Evolutionary conservation across 1,139 yeast species (phyloP).

Genomic region (Blastobotrys buckinghamii): DNA sequence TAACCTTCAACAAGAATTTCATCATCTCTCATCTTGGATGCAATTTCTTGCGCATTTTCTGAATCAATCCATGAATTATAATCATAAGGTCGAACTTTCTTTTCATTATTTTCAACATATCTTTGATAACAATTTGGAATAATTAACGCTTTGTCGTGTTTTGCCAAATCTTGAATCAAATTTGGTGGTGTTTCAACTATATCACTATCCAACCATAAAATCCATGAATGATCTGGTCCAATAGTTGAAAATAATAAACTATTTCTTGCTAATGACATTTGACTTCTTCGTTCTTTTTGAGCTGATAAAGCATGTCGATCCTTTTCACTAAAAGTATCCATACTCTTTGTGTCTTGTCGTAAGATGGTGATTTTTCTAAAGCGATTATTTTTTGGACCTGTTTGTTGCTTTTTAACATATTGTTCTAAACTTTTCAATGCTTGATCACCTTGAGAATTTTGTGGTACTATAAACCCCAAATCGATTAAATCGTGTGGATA

Average conservation of each 20-base stretch:
- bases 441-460: constrained; percentile 69
- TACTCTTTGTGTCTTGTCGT: constrained; percentile 82
- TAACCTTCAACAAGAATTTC: constrained; percentile 91
- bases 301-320: constrained; percentile 67
- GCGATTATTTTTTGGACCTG: constrained; percentile 48
- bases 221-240: constrained; percentile 89
- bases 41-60: constrained; percentile 74
- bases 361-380: constrained; percentile 79
- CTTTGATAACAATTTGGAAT: constrained; percentile 94
- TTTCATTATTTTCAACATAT: constrained; percentile 50
- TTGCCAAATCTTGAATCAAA: constrained; percentile 79
- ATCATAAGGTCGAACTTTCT: constrained; percentile 80
- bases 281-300: constrained; percentile 84
- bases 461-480: constrained; percentile 86
- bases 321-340: constrained; percentile 53
- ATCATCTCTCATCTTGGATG: constrained; percentile 66
- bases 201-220: constrained; percentile 93
- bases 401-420: constrained; percentile 66
- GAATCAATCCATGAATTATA: constrained; percentile 96
- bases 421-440: constrained; percentile 66
- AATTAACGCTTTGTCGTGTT: constrained; percentile 77
- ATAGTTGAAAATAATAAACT: constrained; percentile 84
- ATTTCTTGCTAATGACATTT: constrained; percentile 93
- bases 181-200: constrained; percentile 81
- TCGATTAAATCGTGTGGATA: constrained; percentile 85